Percentiles rank a stretch among this genome's conserved stretches.
Conservation (phyloP, 176 grass and related monocot genomes). For the Eragrostis nindensis region DNA sequence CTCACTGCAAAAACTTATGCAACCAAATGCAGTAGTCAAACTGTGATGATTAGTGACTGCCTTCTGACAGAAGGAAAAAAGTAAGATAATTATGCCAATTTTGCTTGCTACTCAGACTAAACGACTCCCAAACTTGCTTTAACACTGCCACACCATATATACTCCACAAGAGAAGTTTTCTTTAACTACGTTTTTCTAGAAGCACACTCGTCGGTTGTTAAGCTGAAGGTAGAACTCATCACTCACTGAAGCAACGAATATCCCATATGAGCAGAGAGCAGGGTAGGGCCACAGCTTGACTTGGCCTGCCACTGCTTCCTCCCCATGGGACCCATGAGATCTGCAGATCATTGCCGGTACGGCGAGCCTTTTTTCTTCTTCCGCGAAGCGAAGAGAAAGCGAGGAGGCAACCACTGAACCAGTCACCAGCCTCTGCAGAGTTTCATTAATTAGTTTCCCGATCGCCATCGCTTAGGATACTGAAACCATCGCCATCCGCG, state of each 20-base stretch:
- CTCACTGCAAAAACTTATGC: neutral
- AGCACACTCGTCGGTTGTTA: conserved; percentile 15
- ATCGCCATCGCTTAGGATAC: conserved; percentile 40
- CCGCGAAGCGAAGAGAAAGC: conserved; percentile 30
- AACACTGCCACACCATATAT: neutral
- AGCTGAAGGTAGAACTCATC: neutral
- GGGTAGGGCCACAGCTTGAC: conserved; percentile 37
- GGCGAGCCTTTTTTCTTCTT: conserved; percentile 26
- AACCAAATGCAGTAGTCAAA: neutral
- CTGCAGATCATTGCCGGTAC: conserved; percentile 25
- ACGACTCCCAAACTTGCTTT: neutral
- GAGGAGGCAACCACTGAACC: conserved; percentile 45
- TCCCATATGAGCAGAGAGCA: conserved; percentile 1
- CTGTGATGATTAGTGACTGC: neutral
- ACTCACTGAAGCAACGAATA: conserved; percentile 44
- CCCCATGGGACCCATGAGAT: conserved; percentile 7
- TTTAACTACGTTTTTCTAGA: conserved; percentile 40
- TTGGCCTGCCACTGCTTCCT: conserved; percentile 30
- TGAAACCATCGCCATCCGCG: conserved; percentile 32
- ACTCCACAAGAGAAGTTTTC: neutral
- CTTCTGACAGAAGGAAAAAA: neutral
- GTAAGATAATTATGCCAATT: neutral
- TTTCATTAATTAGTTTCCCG: neutral
- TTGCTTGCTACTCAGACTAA: neutral
- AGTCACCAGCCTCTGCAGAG: neutral